Evolutionary conservation across 805 yeast species (phyloP).

Genomic region (Yarrowia sp.): DNA sequence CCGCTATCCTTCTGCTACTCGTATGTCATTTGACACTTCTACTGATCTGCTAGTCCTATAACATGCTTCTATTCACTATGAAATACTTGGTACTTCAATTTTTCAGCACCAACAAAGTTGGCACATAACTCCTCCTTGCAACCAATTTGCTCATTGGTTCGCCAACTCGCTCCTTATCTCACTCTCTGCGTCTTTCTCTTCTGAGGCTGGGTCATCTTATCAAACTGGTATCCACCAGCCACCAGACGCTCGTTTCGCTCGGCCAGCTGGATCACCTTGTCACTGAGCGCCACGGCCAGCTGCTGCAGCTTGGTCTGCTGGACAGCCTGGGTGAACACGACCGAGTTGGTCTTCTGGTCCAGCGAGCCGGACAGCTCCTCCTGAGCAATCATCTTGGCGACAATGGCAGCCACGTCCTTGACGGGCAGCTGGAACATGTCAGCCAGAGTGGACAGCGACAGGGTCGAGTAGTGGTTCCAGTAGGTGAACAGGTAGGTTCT

Average conservation of each 20-base stretch:
- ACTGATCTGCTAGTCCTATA: no score
- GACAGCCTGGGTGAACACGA: constrained; percentile 76
- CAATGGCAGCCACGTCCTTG: constrained; percentile 64
- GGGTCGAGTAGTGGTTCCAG: constrained; percentile 74
- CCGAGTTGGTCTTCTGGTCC: constrained; percentile 66
- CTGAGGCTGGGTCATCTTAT: constrained; percentile 36
- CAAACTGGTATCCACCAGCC: constrained; percentile 68
- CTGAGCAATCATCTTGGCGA: constrained; percentile 75
- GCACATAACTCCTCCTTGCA: no score
- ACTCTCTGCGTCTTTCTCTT: constrained; percentile 35
- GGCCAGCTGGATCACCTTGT: constrained; percentile 74
- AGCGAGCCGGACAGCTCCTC: constrained; percentile 80
- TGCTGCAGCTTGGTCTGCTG: constrained; percentile 87
- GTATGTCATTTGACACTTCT: no score
- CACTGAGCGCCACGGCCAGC: constrained; percentile 82
- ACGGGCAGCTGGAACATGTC: constrained; percentile 68
- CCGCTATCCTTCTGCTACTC: no score
- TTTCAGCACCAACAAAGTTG: no score
- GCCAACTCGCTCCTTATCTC: not conserved
- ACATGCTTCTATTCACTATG: no score
- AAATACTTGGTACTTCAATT: no score
- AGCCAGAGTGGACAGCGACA: constrained; percentile 72
- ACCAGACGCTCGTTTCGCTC: constrained; percentile 87
- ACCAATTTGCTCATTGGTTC: no score
- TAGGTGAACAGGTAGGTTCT: constrained; percentile 91